Base-by-base conservation (phyloP, 108 stramenopile genomes). In the Discostella pseudostelligera region DNA sequence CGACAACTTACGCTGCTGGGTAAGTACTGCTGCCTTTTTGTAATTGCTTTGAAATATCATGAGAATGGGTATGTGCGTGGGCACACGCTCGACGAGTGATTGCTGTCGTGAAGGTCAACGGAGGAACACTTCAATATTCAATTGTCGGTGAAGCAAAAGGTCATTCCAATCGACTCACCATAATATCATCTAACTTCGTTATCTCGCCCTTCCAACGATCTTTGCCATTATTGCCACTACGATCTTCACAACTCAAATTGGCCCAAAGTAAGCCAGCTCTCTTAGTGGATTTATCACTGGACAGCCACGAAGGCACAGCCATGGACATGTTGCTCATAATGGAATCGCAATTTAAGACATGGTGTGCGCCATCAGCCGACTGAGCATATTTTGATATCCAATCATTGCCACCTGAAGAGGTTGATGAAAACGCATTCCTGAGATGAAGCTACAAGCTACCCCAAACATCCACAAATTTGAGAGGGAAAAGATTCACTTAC, bases 181-280 rank as follows among this genome's bases (percentile, higher is more conserved):
- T 60, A 1, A 77, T 59, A 17, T 65, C 78, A 59, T 67, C 58
- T 45, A 55, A 58, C 21, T 32, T 75, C 21, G 50, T 67, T n/a
- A 54, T n/a, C 63, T 43, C 57, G 43, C 50, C 65, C 59, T 53
- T 37, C 42, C 42, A 58, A 8, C 39, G 50, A 55, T 14, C 61
- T 55, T 39, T 61, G 43, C 44, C 66, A 37, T 39, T 46, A n/a
- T 22, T n/a, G n/a, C n/a, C 53, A 32, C 40, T 25, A 35, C 3
- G 29, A 24, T 25, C 29, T 42, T 25, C 44, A 37, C 83, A 51
- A 49, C 22, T 39, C 39, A 83, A 62, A 39, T 84, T 80, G 8
- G 86, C 78, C 85, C 87, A 93, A 11, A 87, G 56, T 35, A 93
- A 50, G 0, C 69, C 76, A n/a, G 91, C 81, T 61, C 75, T 72